Base-by-base conservation (phyloP, 2,329 filamentous ascomycete genomes). In the Neofusicoccum kwambonambiense region DNA sequence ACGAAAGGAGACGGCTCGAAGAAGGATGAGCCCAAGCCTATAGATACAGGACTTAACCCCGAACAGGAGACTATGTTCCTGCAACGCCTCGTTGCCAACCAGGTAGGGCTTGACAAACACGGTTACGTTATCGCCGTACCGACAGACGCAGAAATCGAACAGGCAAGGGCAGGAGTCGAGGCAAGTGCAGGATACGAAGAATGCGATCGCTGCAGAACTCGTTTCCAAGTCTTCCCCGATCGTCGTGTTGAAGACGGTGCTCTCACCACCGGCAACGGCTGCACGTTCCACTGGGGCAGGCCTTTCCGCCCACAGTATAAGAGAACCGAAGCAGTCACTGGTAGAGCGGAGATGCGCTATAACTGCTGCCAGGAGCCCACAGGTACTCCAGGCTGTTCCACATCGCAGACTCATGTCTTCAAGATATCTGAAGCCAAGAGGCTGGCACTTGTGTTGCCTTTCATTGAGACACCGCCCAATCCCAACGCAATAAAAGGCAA, bases 191-290 rank as follows among this genome's bases (percentile, higher is more conserved):
- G 91, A 54, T 97, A 89, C 84, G 95, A 99, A 78, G 84, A 87
- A 57, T 99, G 95, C 72, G 93, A 97, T 72, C 89, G 95, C 19
- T 99, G 95, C 77, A 84, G 84, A 47, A 87, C 88, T 39, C 88
- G 94, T 22, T 99, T 99, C 72, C 92, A 97, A 72, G 92, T 97
- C 3, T 98, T 96, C 69, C 92, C 93, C 0, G 92, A 93, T 3
- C 88, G 94, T 47, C 86, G 93, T 62, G 52, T 57, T 8, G 86
- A 89, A 69, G 84, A 86, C 69, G 95, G 96, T 51, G 89, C 90
- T 2, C 84, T 97, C 15, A 86, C 91, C 0, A 90, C 88, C 0
- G 91, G 91, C 27, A 93, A 93, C 0, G 80, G 81, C 41, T 99
- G 96, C 78, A 88, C 81, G 0, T 89, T 94, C 76, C 95, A 99